Percentiles rank a stretch among this genome's conserved stretches.
Conservation (phyloP, 1,284 basidiomycete genomes). For the Trichosporon sp. region DNA sequence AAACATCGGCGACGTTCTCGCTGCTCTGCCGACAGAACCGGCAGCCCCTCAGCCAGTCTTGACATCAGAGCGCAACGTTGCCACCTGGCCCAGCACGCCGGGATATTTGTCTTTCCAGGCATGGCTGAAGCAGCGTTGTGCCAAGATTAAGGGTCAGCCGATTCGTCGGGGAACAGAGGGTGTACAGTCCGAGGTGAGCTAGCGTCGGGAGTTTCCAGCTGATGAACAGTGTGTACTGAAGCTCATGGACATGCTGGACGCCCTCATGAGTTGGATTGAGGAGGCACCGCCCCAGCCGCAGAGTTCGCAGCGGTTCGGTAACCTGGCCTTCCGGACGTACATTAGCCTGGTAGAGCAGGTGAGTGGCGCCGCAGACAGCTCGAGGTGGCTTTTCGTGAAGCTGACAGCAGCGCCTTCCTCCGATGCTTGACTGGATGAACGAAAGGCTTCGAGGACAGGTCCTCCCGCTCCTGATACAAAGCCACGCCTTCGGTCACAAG, state of each 20-base stretch:
- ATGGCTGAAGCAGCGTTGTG: conserved; percentile 72
- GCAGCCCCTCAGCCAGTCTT: conserved; percentile 38
- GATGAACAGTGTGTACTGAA: conserved; percentile 59
- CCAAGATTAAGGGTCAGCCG: conserved; percentile 68
- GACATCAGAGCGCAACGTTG: conserved; percentile 67
- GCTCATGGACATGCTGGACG: conserved; percentile 66
- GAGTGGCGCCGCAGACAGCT: conserved; percentile 33
- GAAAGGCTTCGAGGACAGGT: conserved; percentile 66
- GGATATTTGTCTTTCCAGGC: conserved; percentile 72
- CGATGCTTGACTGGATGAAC: conserved; percentile 64
- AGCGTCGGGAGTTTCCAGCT: neutral
- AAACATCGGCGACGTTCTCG: conserved; percentile 9
- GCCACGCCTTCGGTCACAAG: conserved; percentile 81
- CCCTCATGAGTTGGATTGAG: conserved; percentile 76
- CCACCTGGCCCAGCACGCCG: conserved; percentile 66
- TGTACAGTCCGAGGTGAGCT: conserved; percentile 23
- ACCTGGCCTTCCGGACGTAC: conserved; percentile 88
- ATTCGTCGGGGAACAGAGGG: conserved; percentile 49
- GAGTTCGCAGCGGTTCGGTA: conserved; percentile 85
- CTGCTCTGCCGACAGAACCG: conserved; percentile 36
- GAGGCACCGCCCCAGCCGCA: conserved; percentile 76
- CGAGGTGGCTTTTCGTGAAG: neutral
- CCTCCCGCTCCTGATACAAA: conserved; percentile 59
- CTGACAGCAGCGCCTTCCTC: conserved; percentile 63
- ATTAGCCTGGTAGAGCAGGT: conserved; percentile 78